Evolutionary conservation across 495 filamentous ascomycete species (phyloP).

Genomic region (Aspergillus heteromorphus): DNA sequence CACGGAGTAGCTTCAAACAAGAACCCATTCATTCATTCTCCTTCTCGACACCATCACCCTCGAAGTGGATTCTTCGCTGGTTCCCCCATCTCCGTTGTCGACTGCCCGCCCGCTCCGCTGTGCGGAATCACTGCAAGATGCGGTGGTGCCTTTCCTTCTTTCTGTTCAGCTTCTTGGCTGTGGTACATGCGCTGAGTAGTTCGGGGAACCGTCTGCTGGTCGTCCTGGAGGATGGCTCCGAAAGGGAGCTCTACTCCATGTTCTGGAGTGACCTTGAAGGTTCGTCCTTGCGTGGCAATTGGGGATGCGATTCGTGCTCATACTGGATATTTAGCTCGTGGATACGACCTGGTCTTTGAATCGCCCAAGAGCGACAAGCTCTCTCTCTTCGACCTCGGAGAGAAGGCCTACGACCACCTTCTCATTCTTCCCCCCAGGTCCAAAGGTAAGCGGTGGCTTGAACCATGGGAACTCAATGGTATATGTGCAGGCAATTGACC

Average conservation of each 20-base stretch:
- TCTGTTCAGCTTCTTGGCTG: constrained; percentile 55
- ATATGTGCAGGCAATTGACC: constrained; percentile 23
- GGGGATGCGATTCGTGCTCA: constrained; percentile 12
- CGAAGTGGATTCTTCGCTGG: constrained; percentile 13
- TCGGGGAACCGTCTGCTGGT: constrained; percentile 79
- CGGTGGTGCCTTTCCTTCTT: constrained; percentile 68
- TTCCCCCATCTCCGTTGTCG: constrained; percentile 15
- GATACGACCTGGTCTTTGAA: constrained; percentile 73
- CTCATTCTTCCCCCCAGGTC: constrained; percentile 80
- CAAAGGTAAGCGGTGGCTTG: constrained; percentile 57
- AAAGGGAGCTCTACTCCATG: constrained; percentile 73
- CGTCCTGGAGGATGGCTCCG: constrained; percentile 73
- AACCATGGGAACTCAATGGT: neutral
- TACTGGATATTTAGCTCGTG: constrained; percentile 56
- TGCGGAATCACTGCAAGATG: constrained; percentile 54
- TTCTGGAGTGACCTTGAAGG: constrained; percentile 79
- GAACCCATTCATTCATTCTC: neutral
- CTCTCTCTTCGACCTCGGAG: constrained; percentile 79
- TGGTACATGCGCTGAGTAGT: constrained; percentile 71
- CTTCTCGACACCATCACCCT: constrained; percentile 17
- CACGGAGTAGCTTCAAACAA: neutral
- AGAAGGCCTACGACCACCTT: constrained; percentile 84
- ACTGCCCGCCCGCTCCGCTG: constrained; percentile 29
- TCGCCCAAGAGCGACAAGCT: constrained; percentile 82
- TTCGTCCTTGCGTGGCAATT: constrained; percentile 30